Evolutionary conservation across 176 grass and related monocot genomes (phyloP).

Genomic region (Bothriochloa decipiens): DNA sequence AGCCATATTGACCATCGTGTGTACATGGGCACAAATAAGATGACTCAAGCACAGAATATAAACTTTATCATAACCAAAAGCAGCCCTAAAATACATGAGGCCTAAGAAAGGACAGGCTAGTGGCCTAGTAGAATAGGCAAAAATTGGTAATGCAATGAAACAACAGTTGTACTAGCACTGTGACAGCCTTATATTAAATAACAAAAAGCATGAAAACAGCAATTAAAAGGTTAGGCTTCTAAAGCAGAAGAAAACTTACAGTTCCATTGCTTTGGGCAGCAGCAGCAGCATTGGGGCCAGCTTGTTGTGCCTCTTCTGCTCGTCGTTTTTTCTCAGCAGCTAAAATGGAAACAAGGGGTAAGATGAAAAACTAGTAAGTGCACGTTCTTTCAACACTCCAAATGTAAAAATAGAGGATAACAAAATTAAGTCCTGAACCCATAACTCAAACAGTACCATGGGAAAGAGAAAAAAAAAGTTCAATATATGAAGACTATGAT

Average conservation of each 20-base stretch:
- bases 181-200: constrained; percentile 17
- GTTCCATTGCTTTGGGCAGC: constrained; percentile 70
- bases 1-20: not conserved
- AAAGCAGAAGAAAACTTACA: constrained; percentile 65
- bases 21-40: not conserved
- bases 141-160: not conserved
- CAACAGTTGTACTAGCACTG: not conserved
- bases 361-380: constrained; percentile 31
- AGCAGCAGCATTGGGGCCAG: constrained; percentile 49
- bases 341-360: constrained; percentile 38
- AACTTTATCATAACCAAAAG: constrained; percentile 1
- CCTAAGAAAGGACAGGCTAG: not conserved
- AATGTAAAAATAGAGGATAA: constrained; percentile 26
- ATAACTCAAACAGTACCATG: not conserved
- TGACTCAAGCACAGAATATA: constrained; percentile 4
- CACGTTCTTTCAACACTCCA: not conserved
- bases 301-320: constrained; percentile 68
- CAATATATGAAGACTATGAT: not conserved
- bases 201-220: not conserved
- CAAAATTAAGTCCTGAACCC: constrained; percentile 4
- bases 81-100: not conserved
- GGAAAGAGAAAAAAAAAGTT: not conserved
- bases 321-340: constrained; percentile 80
- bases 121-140: not conserved
- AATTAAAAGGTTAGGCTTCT: constrained; percentile 8